Evolutionary conservation across 2,329 filamentous ascomycete species (phyloP).

Genomic region (Monilinia aucupariae): DNA sequence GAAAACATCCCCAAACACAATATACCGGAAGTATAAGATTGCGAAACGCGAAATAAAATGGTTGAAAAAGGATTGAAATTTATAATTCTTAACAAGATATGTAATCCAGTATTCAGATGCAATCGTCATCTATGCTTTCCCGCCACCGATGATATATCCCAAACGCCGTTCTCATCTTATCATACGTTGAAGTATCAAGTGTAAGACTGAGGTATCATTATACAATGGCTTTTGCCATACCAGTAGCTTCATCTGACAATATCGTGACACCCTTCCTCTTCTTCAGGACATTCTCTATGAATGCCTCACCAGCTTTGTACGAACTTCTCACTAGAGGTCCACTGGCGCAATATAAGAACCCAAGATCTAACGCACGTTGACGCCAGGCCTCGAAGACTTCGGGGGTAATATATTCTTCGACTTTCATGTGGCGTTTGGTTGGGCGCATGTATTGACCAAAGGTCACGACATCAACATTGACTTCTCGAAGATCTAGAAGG

Average conservation of each 20-base stretch:
- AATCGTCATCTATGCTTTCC: background rate
- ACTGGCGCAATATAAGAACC: constrained; percentile 93
- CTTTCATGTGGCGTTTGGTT: constrained; percentile 95
- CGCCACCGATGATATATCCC: constrained; percentile 3
- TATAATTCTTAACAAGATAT: background rate
- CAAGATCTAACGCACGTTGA: constrained; percentile 83
- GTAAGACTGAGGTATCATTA: constrained; percentile 5
- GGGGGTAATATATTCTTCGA: constrained; percentile 90
- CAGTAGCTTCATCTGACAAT: constrained; percentile 28
- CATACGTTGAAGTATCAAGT: constrained; percentile 7
- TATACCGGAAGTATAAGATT: no score
- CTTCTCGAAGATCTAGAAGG: constrained; percentile 63
- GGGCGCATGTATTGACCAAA: constrained; percentile 99
- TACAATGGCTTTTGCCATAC: constrained; percentile 31
- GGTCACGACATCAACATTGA: constrained; percentile 87
- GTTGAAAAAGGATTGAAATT: background rate
- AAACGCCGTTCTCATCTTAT: constrained; percentile 13
- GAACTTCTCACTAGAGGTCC: constrained; percentile 89
- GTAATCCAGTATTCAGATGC: background rate
- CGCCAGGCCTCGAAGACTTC: constrained; percentile 89
- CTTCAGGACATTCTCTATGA: constrained; percentile 90
- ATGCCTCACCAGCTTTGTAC: constrained; percentile 97
- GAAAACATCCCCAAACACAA: background rate
- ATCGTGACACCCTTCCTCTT: constrained; percentile 33
- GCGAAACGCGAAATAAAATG: background rate